Conservation (phyloP, 1,139 yeast genomes). For the Yarrowia galli region DNA sequence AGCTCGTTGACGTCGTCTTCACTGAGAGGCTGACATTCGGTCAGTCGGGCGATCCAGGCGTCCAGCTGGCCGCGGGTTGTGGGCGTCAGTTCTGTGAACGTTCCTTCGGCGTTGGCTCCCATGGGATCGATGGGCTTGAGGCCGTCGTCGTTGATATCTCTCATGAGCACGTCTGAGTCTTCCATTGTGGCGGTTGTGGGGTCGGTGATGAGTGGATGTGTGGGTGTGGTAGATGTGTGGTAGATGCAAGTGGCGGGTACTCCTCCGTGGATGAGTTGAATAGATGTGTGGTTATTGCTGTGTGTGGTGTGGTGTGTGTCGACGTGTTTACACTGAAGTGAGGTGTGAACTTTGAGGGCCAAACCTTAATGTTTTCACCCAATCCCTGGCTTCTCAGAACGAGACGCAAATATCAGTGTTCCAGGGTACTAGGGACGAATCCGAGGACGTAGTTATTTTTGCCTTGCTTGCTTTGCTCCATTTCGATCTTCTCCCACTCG, state of each 20-base stretch:
- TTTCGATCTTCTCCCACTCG: background rate
- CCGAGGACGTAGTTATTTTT: background rate
- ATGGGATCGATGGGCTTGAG: slow-evolving; percentile 38
- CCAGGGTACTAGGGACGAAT: background rate
- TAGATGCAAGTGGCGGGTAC: background rate
- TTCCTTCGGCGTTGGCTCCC: slow-evolving; percentile 30
- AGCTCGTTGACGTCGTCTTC: slow-evolving; percentile 83
- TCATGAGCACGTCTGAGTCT: slow-evolving; percentile 54
- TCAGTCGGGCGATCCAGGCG: slow-evolving; percentile 66
- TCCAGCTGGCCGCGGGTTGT: slow-evolving; percentile 55
- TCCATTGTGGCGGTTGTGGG: slow-evolving; percentile 46
- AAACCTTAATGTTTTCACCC: slow-evolving; percentile 22
- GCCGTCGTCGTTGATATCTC: slow-evolving; percentile 46
- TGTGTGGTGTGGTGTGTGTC: slow-evolving; percentile 5
- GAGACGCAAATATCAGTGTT: background rate
- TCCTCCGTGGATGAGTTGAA: background rate
- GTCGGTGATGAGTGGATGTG: background rate
- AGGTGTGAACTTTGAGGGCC: background rate
- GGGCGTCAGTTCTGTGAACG: slow-evolving; percentile 43
- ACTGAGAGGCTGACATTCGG: slow-evolving; percentile 80
- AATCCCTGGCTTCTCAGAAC: slow-evolving; percentile 4
- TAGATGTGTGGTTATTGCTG: slow-evolving; percentile 9
- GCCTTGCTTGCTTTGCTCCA: background rate
- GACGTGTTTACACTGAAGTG: slow-evolving; percentile 13
- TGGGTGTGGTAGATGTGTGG: background rate